Evolutionary conservation across 164 flowering plant species (phyloP), one percentile per base, ranked within the genome.

Genomic region (Protea cynaroides): DNA sequence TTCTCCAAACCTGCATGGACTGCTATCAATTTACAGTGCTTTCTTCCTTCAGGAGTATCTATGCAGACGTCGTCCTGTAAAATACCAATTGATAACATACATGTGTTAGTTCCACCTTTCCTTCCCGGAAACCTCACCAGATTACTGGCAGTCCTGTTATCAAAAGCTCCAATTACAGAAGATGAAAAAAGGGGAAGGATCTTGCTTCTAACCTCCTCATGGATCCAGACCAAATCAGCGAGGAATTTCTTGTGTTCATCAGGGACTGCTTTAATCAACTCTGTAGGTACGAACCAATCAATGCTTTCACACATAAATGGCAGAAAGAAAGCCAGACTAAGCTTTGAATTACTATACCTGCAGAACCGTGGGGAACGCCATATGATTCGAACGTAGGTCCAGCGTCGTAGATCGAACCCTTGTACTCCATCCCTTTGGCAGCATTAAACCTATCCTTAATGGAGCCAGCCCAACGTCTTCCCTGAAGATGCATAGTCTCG

Each of bases 341-440:
- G 36, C 61, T 18, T 25, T 10, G 68, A 53, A 3, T 57, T 62
- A 37, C n/a, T 53, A 1, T 77, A 90, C 98, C 98, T 59, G 90
- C 80, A 65, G 94, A 87, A 3, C 98, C 98, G 81, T 93, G 98
- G 18, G 86, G 82, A 24, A 90, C 92, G 0, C 92, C 96, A 74
- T 90, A 90, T 2, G 96, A 87, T 53, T 81, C 84, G 58, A 93
- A 93, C 0, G 98, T 93, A 0, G 94, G 82, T 0, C 76, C 86
- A n/a, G 92, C 96, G 59, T 93, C 98, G 64, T 88, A 90, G 65
- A 90, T 84, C 0, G 96, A 90, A 18, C 98, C 97, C 78, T 78
- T 58, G 70, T 80, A 93, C 52, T 82, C 85, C 15, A 65, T 84
- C 54, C 83, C 83, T 59, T 86, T 87, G 1, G 62, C 73, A 11